These are phyloP conservation scores for Nicotiana rustica DNA, from an alignment of 305 asterid species.

Conservation along the genomic window DNA sequence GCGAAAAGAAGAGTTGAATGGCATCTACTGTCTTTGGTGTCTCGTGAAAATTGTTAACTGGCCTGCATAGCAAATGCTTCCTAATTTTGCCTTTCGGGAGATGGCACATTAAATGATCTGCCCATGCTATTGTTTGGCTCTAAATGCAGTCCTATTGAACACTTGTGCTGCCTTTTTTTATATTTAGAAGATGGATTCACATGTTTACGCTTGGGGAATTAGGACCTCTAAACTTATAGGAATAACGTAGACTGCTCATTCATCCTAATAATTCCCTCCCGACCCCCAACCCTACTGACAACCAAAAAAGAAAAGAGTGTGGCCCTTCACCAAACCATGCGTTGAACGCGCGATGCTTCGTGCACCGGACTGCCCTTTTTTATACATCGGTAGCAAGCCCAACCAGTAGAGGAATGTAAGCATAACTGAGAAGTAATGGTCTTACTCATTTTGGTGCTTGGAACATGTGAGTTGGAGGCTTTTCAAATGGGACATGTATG, in stretches of 20 bases:
- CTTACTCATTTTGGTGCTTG: not conserved
- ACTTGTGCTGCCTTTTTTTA: not conserved
- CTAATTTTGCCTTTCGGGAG: not conserved
- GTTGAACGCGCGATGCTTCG: no score
- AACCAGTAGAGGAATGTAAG: no score
- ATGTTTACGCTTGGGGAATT: not conserved
- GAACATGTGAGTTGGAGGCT: not conserved
- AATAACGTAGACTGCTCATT: no score
- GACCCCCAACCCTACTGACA: no score
- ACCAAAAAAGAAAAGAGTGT: no score
- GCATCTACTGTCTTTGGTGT: not conserved
- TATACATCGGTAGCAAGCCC: no score
- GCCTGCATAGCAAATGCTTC: not conserved
- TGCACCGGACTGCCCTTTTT: no score
- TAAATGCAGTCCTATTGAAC: not conserved
- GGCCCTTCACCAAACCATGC: no score
- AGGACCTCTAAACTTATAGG: not conserved
- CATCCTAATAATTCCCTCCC: no score
- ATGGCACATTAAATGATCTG: not conserved
- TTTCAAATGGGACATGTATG: not conserved
- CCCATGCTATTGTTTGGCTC: not conserved
- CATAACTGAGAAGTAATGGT: no score
- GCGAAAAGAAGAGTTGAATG: not conserved
- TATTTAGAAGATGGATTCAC: slow-evolving; percentile 6
- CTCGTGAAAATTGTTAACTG: not conserved